Evolutionary conservation across 2,329 filamentous ascomycete genomes (phyloP).

Genomic region (Aspergillus floridensis): DNA sequence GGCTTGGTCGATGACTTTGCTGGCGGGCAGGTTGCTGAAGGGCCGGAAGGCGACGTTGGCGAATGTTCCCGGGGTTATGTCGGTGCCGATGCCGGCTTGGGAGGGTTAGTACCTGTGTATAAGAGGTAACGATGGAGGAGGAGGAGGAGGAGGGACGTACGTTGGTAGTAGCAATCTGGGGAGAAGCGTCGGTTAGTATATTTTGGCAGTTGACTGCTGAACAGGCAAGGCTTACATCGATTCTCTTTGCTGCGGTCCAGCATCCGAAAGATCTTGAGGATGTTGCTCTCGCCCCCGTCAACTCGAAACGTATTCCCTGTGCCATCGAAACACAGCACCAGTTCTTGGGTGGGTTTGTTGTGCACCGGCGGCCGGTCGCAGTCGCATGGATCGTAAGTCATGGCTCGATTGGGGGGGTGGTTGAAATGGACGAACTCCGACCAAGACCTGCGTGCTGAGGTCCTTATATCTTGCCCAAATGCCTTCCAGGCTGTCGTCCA

Average conservation of each 20-base stretch:
- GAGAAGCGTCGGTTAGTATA: neutral
- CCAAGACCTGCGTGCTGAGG: neutral
- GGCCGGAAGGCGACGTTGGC: slow-evolving; percentile 13
- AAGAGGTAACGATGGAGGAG: neutral
- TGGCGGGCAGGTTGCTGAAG: slow-evolving; percentile 8
- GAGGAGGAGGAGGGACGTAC: slow-evolving; percentile 7
- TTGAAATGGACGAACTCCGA: neutral
- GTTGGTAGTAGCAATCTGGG: slow-evolving; percentile 22
- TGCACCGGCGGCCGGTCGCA: neutral
- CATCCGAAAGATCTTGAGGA: slow-evolving; percentile 44
- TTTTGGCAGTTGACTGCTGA: too few relatives aligned
- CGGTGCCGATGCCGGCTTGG: slow-evolving; percentile 21
- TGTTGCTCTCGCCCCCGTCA: slow-evolving; percentile 42
- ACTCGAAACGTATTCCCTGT: slow-evolving; percentile 41
- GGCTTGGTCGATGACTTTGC: slow-evolving; percentile 15
- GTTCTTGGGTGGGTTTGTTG: slow-evolving; percentile 9
- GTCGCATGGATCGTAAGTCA: neutral
- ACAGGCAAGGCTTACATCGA: slow-evolving; percentile 13
- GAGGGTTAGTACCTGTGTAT: neutral
- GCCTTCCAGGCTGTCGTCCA: neutral
- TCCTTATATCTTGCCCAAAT: neutral
- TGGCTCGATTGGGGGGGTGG: neutral
- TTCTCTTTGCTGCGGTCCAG: slow-evolving; percentile 30
- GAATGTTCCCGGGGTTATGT: slow-evolving; percentile 12
- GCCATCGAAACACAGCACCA: slow-evolving; percentile 42